Evolutionary conservation across 257 asterid genomes (phyloP).

Genomic region (Solanum gandarillasii): DNA sequence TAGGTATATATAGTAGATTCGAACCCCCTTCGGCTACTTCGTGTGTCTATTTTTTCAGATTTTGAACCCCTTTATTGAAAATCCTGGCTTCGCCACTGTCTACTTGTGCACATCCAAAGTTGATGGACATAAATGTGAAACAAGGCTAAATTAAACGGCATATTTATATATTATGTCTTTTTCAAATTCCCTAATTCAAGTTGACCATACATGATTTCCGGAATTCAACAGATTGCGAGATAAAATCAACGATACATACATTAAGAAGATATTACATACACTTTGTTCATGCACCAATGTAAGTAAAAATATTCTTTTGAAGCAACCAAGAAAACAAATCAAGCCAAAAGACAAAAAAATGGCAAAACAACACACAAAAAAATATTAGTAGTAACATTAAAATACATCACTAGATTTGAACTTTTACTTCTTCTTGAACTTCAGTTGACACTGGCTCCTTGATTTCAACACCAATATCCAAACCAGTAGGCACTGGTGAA

Average conservation of each 20-base stretch:
- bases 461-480: constrained; percentile 14
- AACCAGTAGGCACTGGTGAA: constrained; percentile 32
- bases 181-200: not conserved
- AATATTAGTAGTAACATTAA: not conserved
- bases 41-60: no score
- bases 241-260: no score
- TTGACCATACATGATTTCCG: not conserved
- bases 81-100: no score
- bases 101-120: no score
- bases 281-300: not conserved
- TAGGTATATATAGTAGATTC: no score
- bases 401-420: not conserved
- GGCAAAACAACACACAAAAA: not conserved
- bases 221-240: not conserved
- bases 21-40: no score
- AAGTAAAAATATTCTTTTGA: not conserved
- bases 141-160: no score
- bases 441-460: constrained; percentile 18
- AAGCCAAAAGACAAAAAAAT: not conserved
- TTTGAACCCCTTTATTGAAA: no score
- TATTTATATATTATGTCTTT: no score
- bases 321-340: not conserved
- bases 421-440: constrained; percentile 17
- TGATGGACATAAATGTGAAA: no score
- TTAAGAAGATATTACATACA: not conserved